These are phyloP conservation scores for Cryptomeria japonica DNA, from an alignment of 75 land plant genomes.

Conservation along the genomic window DNA sequence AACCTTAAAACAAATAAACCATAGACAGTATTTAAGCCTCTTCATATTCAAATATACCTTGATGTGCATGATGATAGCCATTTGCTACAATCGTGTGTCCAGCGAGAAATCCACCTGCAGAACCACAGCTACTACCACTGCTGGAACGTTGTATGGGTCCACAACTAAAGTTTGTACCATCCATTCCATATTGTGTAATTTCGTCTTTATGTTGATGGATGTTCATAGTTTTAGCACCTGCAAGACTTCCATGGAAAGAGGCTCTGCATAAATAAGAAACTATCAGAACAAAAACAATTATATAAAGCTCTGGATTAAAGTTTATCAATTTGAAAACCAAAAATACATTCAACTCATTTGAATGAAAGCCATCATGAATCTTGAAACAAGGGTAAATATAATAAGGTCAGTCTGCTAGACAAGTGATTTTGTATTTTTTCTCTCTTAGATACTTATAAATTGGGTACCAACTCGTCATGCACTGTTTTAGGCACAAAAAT, in stretches of 20 bases:
- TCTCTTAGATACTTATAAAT: background rate
- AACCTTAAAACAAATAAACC: background rate
- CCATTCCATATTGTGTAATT: background rate
- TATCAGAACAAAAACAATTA: background rate
- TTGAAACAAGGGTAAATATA: background rate
- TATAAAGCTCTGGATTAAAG: background rate
- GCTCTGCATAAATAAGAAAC: constrained; percentile 6
- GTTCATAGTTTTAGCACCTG: background rate
- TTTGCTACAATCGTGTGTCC: background rate
- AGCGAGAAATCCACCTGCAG: background rate
- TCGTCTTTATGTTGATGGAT: constrained; percentile 1
- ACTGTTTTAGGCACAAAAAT: background rate
- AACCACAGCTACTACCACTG: constrained; percentile 4
- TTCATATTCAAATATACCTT: constrained; percentile 2
- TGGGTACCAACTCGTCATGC: background rate
- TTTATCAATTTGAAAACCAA: background rate
- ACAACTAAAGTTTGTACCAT: background rate
- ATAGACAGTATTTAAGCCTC: background rate
- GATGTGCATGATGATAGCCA: background rate
- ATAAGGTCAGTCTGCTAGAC: background rate
- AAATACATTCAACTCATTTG: background rate
- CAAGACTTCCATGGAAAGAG: background rate
- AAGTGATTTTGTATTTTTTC: background rate
- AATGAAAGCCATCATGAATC: background rate
- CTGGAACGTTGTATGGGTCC: background rate